A percentile compares a stretch with the other conserved stretches of the same genome.
These are phyloP conservation scores for Nannizzia gypsea DNA, from an alignment of 2,329 filamentous ascomycete species.

Conservation along the genomic window DNA sequence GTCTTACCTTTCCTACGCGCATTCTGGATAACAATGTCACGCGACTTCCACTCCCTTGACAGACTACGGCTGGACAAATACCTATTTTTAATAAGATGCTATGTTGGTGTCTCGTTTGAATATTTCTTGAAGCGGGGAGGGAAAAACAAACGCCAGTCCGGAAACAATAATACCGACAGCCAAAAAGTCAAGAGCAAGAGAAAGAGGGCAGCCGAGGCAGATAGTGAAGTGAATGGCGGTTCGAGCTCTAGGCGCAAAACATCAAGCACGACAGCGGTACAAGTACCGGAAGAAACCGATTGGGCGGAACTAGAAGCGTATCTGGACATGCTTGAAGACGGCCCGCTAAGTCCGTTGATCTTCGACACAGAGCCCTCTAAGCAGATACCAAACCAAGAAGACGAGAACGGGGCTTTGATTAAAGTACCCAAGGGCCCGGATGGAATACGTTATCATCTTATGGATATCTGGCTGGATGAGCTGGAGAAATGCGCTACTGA, in stretches of 20 bases:
- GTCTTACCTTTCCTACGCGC: conserved; percentile 43
- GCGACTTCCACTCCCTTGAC: conserved; percentile 61
- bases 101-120: conserved; percentile 58
- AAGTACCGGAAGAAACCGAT: conserved; percentile 13
- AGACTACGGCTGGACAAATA: conserved; percentile 85
- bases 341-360: conserved; percentile 30
- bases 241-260: conserved; percentile 1
- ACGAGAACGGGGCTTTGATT: conserved; percentile 12
- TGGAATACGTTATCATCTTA: conserved; percentile 71
- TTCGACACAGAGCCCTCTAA: conserved; percentile 21
- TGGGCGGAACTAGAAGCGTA: conserved; percentile 26
- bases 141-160: conserved; percentile 5
- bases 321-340: conserved; percentile 30
- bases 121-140: conserved; percentile 25
- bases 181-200: conserved; percentile 23
- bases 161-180: not conserved
- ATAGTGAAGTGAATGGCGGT: conserved; percentile 10
- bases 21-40: conserved; percentile 60
- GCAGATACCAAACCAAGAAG: conserved; percentile 1
- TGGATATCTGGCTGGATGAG: conserved; percentile 90
- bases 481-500: conserved; percentile 56
- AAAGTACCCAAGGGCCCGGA: conserved; percentile 54
- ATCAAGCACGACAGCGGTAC: conserved; percentile 6
- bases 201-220: conserved; percentile 12
- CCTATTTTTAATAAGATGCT: conserved; percentile 67